A percentile compares a stretch with the other conserved stretches of the same genome.
These are phyloP conservation scores for Lactarius quietus DNA, from an alignment of 768 basidiomycete species.

Conservation along the genomic window DNA sequence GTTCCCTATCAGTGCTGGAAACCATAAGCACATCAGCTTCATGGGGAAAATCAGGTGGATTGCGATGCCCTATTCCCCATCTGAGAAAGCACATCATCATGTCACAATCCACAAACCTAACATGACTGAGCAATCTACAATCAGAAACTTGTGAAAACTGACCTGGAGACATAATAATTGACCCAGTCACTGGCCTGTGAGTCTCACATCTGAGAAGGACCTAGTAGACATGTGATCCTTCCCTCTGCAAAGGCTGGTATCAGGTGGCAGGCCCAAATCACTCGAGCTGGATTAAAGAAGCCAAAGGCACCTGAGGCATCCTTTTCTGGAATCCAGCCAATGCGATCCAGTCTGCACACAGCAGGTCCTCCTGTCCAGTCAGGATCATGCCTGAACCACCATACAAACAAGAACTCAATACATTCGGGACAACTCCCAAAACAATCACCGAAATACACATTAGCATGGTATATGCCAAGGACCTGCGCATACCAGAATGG, in stretches of 20 bases:
- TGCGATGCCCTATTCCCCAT: too few species aligned
- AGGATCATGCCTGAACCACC: constrained; percentile 8
- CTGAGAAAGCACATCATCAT: constrained; percentile 31
- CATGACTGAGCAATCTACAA: neutral
- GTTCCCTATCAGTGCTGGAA: too few species aligned
- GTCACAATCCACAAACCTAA: constrained; percentile 32
- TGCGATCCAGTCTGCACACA: constrained; percentile 19
- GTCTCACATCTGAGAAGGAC: neutral
- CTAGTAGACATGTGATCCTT: neutral
- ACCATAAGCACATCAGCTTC: too few species aligned
- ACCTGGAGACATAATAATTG: constrained; percentile 32
- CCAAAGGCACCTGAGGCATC: constrained; percentile 30
- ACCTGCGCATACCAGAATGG: constrained; percentile 34
- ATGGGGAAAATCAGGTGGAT: too few species aligned
- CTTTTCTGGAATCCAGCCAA: too few species aligned
- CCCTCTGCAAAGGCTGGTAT: constrained; percentile 32
- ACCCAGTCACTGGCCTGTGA: constrained; percentile 19
- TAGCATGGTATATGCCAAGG: constrained; percentile 32
- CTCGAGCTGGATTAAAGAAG: constrained; percentile 31
- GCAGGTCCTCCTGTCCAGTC: constrained; percentile 1
- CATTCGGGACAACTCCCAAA: constrained; percentile 25
- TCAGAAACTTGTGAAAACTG: constrained; percentile 1
- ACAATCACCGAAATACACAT: constrained; percentile 35
- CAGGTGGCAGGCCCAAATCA: constrained; percentile 31
- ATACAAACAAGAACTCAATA: too few species aligned